Evolutionary conservation across 148 eudicot species (phyloP), one percentile per base, ranked within the genome.

Genomic region (Vaccinium darrowii): DNA sequence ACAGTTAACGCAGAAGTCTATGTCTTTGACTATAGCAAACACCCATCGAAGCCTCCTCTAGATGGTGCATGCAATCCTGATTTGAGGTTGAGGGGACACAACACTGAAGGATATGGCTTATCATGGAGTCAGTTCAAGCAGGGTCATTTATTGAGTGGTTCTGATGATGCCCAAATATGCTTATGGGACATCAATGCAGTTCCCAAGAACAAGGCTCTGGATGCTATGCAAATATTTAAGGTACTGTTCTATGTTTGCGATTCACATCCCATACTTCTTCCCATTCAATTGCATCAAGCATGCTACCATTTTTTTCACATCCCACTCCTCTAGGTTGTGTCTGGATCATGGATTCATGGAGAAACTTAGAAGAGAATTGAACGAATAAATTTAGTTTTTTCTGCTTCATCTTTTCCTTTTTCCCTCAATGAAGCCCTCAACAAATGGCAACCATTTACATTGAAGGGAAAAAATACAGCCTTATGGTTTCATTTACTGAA

Each of bases 11-110:
- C 98, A 56, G 98, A 96, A 86, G 98, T 96, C 54, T 92, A 92
- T 90, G 89, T 96, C 30, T 96, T 96, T 71, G 98, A 96, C 86
- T 96, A 91, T 79, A 96, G 95, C 83, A 96, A 90, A 82, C 98
- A 96, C 81, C 98, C 96, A 83, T 92, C 98, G 21, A 92, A 94
- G 85, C 94, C 98, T 88, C 96, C 98, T 30, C 88, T 89, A 25
- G 95, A 92, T 85, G 93, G 98, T 86, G 85, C 89, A 84, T 86
- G 88, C 85, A 92, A 88, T 87, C 99, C 99, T 47, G 99, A 96
- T 84, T 88, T 94, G 91, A 91, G 97, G 89, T 88, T 96, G 85
- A 92, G 92, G 78, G 99, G 99, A 43, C 99, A 94, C 88, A 92
- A 74, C 85, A 92, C 91, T 69, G 98, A 94, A 90, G 97, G 97